These are phyloP conservation scores for Brassica incana DNA, from an alignment of 345 rosid genomes.

Conservation along the genomic window DNA sequence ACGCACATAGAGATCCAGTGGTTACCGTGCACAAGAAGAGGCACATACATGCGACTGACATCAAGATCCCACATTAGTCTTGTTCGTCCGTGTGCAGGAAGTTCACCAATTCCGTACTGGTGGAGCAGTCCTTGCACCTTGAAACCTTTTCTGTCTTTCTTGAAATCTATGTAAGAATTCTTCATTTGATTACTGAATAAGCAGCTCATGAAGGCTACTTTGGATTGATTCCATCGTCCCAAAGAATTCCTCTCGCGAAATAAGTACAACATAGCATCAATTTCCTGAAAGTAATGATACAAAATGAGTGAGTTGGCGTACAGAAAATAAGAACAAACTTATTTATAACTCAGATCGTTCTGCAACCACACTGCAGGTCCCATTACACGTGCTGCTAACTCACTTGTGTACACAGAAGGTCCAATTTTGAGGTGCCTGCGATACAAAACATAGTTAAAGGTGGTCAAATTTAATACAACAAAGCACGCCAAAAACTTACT, in stretches of 20 bases:
- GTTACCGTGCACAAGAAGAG: neutral
- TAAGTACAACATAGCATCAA: neutral
- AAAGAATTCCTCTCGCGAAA: neutral
- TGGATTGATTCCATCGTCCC: neutral
- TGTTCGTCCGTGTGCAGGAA: neutral
- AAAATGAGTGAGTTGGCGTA: no score
- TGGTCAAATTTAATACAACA: no score
- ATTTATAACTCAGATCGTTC: no score
- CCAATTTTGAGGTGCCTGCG: no score
- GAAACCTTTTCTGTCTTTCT: neutral
- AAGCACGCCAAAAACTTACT: no score
- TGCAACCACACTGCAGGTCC: no score
- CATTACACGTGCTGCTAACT: no score
- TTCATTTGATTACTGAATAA: neutral
- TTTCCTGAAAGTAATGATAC: neutral
- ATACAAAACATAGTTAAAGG: no score
- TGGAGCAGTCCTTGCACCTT: neutral
- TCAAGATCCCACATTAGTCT: neutral
- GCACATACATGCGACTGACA: neutral
- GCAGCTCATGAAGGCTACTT: neutral
- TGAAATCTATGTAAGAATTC: neutral
- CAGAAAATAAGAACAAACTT: no score
- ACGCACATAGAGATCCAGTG: neutral
- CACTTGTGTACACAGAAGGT: no score
- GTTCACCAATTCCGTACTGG: neutral